phyloP scores from a whole-genome alignment of 225 moss, liverwort and hornwort genomes.

The Physcomitrellopsis africana region DNA sequence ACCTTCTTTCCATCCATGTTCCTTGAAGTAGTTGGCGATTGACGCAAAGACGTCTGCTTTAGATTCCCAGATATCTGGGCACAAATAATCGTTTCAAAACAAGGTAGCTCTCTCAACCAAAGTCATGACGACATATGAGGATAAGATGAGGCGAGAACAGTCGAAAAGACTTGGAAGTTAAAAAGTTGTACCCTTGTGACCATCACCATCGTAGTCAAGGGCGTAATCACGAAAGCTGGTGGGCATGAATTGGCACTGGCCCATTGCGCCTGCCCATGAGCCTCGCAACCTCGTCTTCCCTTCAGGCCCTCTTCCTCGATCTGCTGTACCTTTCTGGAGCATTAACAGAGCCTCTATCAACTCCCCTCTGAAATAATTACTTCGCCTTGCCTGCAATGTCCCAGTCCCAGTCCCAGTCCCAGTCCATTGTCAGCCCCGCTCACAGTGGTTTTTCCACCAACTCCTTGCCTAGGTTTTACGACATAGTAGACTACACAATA shows the following conservation, averaged over 20 bases:
- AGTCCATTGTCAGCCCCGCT: constrained; percentile 32
- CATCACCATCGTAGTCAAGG: constrained; percentile 78
- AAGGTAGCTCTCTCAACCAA: constrained; percentile 9
- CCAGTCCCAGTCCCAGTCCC: constrained; percentile 27
- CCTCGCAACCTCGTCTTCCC: constrained; percentile 61
- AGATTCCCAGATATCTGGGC: constrained; percentile 80
- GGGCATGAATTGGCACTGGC: constrained; percentile 88
- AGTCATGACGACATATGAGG: background rate
- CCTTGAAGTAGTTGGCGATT: constrained; percentile 76
- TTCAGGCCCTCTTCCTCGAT: constrained; percentile 58
- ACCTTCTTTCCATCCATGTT: constrained; percentile 76
- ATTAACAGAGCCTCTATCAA: constrained; percentile 68
- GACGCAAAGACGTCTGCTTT: constrained; percentile 76
- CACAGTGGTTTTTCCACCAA: background rate
- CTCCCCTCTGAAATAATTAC: constrained; percentile 61
- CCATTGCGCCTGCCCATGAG: constrained; percentile 87
- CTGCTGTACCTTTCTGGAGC: constrained; percentile 59
- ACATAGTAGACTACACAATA: too few species aligned
- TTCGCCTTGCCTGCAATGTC: constrained; percentile 46
- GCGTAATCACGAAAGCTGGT: constrained; percentile 71
- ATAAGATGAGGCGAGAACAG: constrained; percentile 6
- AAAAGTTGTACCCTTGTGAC: constrained; percentile 54
- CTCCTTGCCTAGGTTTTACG: too few species aligned
- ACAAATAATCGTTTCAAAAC: background rate
- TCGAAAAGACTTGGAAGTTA: background rate